Conservation (phyloP, 345 rosid genomes). For the Brassica juncea region DNA sequence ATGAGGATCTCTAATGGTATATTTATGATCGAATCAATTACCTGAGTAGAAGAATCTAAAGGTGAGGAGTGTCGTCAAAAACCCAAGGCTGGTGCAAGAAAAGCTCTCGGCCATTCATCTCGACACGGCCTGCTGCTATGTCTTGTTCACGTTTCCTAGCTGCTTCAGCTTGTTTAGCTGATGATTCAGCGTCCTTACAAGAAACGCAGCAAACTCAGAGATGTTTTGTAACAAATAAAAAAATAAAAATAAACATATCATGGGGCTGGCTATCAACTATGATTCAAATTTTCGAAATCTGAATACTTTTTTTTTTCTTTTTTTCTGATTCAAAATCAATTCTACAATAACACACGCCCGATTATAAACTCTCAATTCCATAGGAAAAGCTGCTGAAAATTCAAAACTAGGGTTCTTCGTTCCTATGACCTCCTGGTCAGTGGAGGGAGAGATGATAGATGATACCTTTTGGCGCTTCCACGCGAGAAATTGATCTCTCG, state of each 20-base stretch:
- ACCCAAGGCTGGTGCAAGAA: constrained; percentile 81
- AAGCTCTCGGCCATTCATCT: constrained; percentile 89
- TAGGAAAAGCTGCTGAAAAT: neutral
- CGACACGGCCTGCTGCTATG: constrained; percentile 72
- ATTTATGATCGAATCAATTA: neutral
- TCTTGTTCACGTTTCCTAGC: constrained; percentile 79
- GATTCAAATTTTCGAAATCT: neutral
- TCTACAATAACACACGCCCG: neutral
- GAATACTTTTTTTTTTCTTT: neutral
- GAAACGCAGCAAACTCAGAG: neutral
- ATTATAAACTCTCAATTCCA: neutral
- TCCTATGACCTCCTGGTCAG: no score
- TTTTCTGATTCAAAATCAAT: neutral
- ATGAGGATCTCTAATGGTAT: neutral
- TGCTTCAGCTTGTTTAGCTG: constrained; percentile 70
- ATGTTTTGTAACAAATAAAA: no score
- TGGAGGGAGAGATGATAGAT: neutral
- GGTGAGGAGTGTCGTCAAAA: constrained; percentile 64
- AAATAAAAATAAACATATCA: no score
- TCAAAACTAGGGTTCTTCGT: constrained; percentile 36
- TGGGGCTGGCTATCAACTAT: no score
- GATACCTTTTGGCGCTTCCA: constrained; percentile 72
- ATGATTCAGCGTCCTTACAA: constrained; percentile 62
- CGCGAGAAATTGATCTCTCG: constrained; percentile 56
- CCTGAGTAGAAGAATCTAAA: constrained; percentile 39